Percentiles rank a stretch among this genome's conserved stretches.
Evolutionary conservation across 1,284 basidiomycete genomes (phyloP).

Genomic region (Melampsora americana): DNA sequence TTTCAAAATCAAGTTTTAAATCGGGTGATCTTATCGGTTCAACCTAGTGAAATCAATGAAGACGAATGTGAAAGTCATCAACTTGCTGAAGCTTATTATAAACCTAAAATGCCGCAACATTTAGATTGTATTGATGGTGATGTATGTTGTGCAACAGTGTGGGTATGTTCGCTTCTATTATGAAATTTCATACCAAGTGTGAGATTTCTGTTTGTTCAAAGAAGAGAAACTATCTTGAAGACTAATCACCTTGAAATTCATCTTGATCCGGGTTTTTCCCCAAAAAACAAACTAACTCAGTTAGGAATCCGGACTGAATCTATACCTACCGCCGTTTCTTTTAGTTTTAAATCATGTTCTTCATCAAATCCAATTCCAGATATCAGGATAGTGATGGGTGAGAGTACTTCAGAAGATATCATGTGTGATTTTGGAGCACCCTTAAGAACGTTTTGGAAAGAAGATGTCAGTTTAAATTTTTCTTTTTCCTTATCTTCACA

Average conservation of each 20-base stretch:
- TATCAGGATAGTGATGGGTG: constrained; percentile 43
- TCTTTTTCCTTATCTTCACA: background rate
- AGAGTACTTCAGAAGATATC: constrained; percentile 50
- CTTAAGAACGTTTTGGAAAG: constrained; percentile 50
- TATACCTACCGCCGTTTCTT: constrained; percentile 11
- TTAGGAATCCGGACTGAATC: constrained; percentile 1
- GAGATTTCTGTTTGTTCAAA: no score
- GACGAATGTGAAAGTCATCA: constrained; percentile 29
- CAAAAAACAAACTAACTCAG: no score
- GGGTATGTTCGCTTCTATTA: no score
- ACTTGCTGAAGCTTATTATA: constrained; percentile 46
- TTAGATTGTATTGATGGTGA: constrained; percentile 44
- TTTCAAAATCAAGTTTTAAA: constrained; percentile 25
- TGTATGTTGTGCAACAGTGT: constrained; percentile 43
- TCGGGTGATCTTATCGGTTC: constrained; percentile 12
- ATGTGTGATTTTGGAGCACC: constrained; percentile 50
- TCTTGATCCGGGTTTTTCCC: no score
- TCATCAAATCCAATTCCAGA: constrained; percentile 12
- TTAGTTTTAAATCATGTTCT: constrained; percentile 36
- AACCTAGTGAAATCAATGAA: constrained; percentile 23
- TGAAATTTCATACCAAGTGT: no score
- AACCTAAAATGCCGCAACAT: constrained; percentile 40
- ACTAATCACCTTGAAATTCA: background rate
- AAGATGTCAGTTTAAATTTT: constrained; percentile 48
- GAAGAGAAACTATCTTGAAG: no score